Evolutionary conservation across 805 yeast genomes (phyloP), one percentile per base, ranked within the genome.

Genomic region (Ogataea nitratoaversa): DNA sequence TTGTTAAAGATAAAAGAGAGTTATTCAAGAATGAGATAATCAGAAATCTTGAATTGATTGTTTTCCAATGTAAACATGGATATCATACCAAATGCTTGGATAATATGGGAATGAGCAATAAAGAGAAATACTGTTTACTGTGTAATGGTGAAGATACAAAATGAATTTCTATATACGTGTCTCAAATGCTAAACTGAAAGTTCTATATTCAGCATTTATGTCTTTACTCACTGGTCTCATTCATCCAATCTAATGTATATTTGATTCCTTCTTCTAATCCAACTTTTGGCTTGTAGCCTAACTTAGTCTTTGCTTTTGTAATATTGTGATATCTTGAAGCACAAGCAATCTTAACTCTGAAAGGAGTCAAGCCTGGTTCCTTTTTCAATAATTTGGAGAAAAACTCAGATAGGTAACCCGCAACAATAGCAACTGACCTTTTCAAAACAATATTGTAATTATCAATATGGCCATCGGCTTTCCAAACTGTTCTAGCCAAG

Each of bases 401-500:
- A 54, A 78, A 76, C 52, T 84, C 85, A n/a, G 95, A 78, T 30
- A 88, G 61, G 55, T 86, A 84, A 13, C 97, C 97, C 30, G 83
- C 79, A 2, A 69, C 74, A 44, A 93, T 73, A 2, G 95, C 98
- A n/a, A 87, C 66, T 0, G 84, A 78, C 54, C 84, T 76, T 34
- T 72, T 72, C 42, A 93, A 71, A 17, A 79, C 89, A 48, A 87
- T 79, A 50, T 79, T 82, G 38, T 64, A 70, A 22, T 72, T 73
- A 50, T 84, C 93, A 40, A 86, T 74, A 56, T 82, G 84, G 3
- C 96, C 97, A 64, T 89, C 96, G 18, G 91, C 90, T 60, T 91
- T 91, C 98, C 98, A 93, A 19, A 93, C 95, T 2, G 95, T 84
- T 57, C 97, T 78, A 8, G 97, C 97, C 52, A 93, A 70, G 3